Conservation (phyloP, 2,329 filamentous ascomycete species). For the Aspergillus sp. region DNA sequence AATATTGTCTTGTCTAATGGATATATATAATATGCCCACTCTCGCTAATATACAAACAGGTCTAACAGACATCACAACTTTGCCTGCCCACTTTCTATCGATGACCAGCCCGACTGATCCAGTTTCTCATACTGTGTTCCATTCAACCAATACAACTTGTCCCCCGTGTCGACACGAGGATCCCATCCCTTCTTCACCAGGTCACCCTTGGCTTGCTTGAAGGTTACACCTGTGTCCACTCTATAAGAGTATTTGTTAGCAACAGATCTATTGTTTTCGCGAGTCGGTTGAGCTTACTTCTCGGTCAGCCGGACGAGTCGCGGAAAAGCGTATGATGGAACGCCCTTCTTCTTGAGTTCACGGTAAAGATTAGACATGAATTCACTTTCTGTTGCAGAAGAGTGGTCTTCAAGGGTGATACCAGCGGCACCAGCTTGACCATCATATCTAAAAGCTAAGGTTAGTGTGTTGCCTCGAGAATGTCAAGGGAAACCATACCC, state of each 20-base stretch:
- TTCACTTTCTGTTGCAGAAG: constrained; percentile 19
- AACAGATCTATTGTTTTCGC: not conserved
- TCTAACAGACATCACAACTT: constrained; percentile 29
- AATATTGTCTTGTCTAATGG: not conserved
- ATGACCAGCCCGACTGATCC: constrained; percentile 33
- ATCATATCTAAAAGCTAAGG: constrained; percentile 35
- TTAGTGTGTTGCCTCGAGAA: not conserved
- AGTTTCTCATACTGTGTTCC: constrained; percentile 36
- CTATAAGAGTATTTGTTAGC: constrained; percentile 12
- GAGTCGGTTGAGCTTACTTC: constrained; percentile 29
- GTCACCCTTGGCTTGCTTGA: constrained; percentile 46
- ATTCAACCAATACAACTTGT: constrained; percentile 43
- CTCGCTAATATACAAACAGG: too few species aligned
- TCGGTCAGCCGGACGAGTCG: constrained; percentile 43
- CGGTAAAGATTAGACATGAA: constrained; percentile 37
- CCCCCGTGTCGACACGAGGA: constrained; percentile 25
- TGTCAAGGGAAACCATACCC: constrained; percentile 18
- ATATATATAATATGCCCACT: too few species aligned
- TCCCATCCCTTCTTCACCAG: constrained; percentile 41
- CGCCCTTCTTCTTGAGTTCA: constrained; percentile 38
- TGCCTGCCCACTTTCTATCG: constrained; percentile 40
- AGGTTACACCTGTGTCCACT: constrained; percentile 45
- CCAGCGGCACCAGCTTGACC: constrained; percentile 46
- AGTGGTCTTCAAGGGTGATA: constrained; percentile 37
- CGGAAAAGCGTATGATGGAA: constrained; percentile 44